phyloP scores from a whole-genome alignment of 805 yeast genomes.

The Wickerhamiella cacticola region DNA sequence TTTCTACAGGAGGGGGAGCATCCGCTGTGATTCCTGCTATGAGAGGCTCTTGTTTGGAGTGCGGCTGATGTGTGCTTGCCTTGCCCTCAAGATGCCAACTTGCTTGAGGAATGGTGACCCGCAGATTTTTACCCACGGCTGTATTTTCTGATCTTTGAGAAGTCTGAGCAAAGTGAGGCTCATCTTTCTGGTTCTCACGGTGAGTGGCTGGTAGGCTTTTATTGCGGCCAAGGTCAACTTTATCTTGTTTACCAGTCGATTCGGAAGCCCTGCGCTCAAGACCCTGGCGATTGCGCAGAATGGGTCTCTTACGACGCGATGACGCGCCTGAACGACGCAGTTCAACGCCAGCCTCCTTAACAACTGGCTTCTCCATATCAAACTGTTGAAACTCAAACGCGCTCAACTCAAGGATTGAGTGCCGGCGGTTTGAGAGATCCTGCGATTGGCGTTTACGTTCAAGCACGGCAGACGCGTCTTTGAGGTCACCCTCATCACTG shows the following conservation, averaged over 20 bases:
- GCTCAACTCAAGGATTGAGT: slow-evolving; percentile 34
- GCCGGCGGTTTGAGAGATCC: slow-evolving; percentile 17
- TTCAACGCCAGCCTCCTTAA: slow-evolving; percentile 8
- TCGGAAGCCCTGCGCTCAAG: background rate
- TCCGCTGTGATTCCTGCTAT: too few relatives aligned
- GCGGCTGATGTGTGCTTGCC: background rate
- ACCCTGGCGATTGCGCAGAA: background rate
- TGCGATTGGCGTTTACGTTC: slow-evolving; percentile 22
- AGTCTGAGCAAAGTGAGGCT: too few relatives aligned
- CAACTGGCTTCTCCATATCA: slow-evolving; percentile 27
- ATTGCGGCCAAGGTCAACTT: background rate
- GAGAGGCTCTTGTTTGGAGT: background rate
- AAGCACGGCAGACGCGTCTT: slow-evolving; percentile 28
- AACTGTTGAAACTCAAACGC: slow-evolving; percentile 55
- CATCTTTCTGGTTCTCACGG: background rate
- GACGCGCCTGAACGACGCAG: slow-evolving; percentile 12
- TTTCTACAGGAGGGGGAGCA: too few relatives aligned
- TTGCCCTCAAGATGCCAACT: background rate
- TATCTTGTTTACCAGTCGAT: background rate
- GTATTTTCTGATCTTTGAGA: too few relatives aligned
- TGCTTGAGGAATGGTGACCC: background rate
- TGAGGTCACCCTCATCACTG: slow-evolving; percentile 26
- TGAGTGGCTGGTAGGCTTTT: background rate
- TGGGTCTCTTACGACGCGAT: slow-evolving; percentile 9
- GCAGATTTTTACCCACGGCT: too few relatives aligned